Conservation (phyloP, 257 asterid genomes). For the Haberlea rhodopensis region DNA sequence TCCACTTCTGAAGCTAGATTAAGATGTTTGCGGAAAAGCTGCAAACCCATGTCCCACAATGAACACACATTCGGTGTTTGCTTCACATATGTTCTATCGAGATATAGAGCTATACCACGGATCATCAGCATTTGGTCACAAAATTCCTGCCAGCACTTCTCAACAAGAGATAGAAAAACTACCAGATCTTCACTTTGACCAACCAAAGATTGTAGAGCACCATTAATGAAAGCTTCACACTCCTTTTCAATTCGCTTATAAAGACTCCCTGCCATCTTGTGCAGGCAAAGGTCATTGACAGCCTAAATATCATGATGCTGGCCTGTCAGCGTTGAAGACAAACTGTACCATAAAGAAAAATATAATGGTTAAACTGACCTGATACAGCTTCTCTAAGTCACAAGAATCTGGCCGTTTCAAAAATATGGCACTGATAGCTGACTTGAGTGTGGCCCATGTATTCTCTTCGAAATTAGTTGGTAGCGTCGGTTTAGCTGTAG, state of each 20-base stretch:
- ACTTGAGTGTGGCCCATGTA: slow-evolving; percentile 88
- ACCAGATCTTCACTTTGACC: slow-evolving; percentile 91
- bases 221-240: slow-evolving; percentile 73
- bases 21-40: slow-evolving; percentile 90
- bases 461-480: slow-evolving; percentile 88
- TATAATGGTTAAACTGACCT: slow-evolving; percentile 40
- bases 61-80: slow-evolving; percentile 85
- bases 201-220: slow-evolving; percentile 72
- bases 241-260: slow-evolving; percentile 82
- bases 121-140: slow-evolving; percentile 97
- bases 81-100: slow-evolving; percentile 94
- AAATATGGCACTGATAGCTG: slow-evolving; percentile 89
- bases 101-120: slow-evolving; percentile 89
- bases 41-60: slow-evolving; percentile 99
- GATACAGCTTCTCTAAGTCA: slow-evolving; percentile 89
- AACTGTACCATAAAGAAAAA: slow-evolving; percentile 13
- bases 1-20: slow-evolving; percentile 88
- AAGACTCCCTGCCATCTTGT: slow-evolving; percentile 91
- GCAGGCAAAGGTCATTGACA: slow-evolving; percentile 87
- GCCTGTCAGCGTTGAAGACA: slow-evolving; percentile 27
- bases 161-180: slow-evolving; percentile 89
- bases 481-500: slow-evolving; percentile 71
- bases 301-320: slow-evolving; percentile 47
- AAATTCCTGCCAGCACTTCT: slow-evolving; percentile 93
- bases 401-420: slow-evolving; percentile 91